A percentile compares a stretch with the other conserved stretches of the same genome.
These are phyloP conservation scores for Closterium sp. DNA, from an alignment of 139 green algal genomes.

Conservation along the genomic window DNA sequence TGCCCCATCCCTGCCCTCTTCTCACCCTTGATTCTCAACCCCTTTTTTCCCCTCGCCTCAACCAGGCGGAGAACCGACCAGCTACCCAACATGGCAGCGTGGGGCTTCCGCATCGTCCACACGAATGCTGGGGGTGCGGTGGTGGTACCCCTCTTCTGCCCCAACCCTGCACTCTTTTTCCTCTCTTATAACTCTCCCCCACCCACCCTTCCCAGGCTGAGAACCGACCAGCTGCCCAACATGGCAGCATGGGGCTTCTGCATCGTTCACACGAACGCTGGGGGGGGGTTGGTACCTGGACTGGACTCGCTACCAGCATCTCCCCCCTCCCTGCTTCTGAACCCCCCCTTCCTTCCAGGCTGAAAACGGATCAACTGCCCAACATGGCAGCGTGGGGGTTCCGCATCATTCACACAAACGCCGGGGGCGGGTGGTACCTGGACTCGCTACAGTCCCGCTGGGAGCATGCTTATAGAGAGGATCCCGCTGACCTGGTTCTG, in stretches of 20 bases:
- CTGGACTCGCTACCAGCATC: too few species aligned
- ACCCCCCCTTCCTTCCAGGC: too few species aligned
- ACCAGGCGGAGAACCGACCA: neutral
- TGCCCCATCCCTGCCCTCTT: too few species aligned
- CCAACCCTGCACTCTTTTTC: too few species aligned
- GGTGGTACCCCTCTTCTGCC: too few species aligned
- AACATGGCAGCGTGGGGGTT: neutral
- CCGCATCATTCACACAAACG: neutral
- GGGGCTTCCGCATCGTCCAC: neutral
- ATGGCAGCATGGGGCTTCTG: neutral
- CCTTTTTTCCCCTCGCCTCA: too few species aligned
- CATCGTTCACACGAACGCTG: neutral
- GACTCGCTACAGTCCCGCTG: neutral
- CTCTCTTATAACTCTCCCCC: too few species aligned
- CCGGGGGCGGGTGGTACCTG: neutral
- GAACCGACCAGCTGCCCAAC: neutral
- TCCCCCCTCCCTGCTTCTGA: too few species aligned
- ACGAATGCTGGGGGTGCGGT: neutral
- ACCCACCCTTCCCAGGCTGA: too few species aligned
- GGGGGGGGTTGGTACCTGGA: neutral
- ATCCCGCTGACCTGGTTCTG: neutral
- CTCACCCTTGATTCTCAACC: too few species aligned
- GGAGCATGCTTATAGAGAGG: neutral
- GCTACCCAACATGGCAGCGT: neutral
- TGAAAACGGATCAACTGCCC: neutral